Conservation (phyloP, 208 protist species). For the Leishmania turanica region DNA sequence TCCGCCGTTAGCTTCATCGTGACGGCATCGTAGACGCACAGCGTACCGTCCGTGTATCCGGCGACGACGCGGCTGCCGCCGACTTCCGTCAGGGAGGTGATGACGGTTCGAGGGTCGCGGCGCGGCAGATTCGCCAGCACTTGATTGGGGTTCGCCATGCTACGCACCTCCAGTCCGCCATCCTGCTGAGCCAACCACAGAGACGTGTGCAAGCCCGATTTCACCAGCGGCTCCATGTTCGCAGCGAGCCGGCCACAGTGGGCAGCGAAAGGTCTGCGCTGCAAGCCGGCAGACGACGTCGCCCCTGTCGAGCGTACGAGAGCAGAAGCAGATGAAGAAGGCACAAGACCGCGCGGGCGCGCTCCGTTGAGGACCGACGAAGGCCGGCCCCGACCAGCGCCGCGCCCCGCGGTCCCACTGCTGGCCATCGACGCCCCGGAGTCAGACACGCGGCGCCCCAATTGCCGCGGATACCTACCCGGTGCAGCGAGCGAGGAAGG, state of each 20-base stretch:
- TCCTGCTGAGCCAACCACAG: constrained; percentile 63
- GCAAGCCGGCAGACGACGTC: not conserved
- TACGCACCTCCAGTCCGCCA: constrained; percentile 71
- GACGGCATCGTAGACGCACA: constrained; percentile 53
- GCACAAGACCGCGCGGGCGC: not conserved
- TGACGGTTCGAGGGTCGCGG: constrained; percentile 21
- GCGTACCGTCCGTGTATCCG: constrained; percentile 52
- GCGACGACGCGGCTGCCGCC: constrained; percentile 59
- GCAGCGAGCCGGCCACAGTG: constrained; percentile 13
- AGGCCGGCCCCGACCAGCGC: not conserved
- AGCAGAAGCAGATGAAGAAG: constrained; percentile 2
- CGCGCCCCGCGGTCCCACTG: not conserved
- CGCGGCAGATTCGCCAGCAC: constrained; percentile 39
- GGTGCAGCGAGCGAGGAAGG: not conserved
- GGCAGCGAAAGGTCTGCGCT: not conserved
- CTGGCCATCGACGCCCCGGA: not conserved
- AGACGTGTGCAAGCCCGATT: constrained; percentile 42
- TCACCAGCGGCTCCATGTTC: constrained; percentile 34
- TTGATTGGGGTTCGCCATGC: constrained; percentile 37
- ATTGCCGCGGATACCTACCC: not conserved
- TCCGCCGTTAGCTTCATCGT: constrained; percentile 33
- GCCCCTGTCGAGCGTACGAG: not conserved
- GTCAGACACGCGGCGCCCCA: not conserved
- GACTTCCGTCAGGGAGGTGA: constrained; percentile 60
- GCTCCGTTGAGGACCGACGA: not conserved